Percentiles rank a stretch among this genome's conserved stretches.
These are phyloP conservation scores for Macadamia integrifolia DNA, from an alignment of 164 flowering plant genomes.

Conservation along the genomic window DNA sequence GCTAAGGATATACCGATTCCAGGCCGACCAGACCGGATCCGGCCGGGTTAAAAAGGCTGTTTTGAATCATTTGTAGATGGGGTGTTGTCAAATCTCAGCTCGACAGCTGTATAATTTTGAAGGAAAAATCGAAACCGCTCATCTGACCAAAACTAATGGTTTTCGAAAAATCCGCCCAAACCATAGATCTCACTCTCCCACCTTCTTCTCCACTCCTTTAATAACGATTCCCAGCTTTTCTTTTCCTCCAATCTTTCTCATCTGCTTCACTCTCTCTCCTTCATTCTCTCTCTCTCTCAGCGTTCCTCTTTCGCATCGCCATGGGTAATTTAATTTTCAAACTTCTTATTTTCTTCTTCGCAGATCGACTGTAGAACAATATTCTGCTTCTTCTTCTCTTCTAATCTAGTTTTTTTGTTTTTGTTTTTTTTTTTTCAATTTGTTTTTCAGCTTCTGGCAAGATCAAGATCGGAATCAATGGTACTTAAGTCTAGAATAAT, in stretches of 20 bases:
- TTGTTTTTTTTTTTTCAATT: background rate
- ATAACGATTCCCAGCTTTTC: background rate
- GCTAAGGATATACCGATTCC: no score
- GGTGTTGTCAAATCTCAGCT: no score
- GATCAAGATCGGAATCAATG: constrained; percentile 55
- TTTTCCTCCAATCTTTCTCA: background rate
- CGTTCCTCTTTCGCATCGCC: constrained; percentile 3
- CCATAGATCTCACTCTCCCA: no score
- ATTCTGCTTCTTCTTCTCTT: background rate
- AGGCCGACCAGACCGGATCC: no score
- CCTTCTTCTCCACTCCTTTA: background rate
- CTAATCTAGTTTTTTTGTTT: background rate
- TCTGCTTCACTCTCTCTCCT: background rate
- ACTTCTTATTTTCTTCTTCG: background rate
- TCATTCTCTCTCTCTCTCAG: background rate
- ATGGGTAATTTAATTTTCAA: constrained; percentile 8
- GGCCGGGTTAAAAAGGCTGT: no score
- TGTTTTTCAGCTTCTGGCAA: constrained; percentile 15
- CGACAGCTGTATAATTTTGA: no score
- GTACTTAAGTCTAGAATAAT: constrained; percentile 20
- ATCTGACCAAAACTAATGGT: background rate
- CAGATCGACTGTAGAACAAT: background rate
- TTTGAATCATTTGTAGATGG: no score
- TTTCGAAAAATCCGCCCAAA: background rate
- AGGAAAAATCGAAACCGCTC: background rate